Evolutionary conservation across 768 basidiomycete species (phyloP), one percentile per base, ranked within the genome.

Genomic region (Tricholoma furcatifolium): DNA sequence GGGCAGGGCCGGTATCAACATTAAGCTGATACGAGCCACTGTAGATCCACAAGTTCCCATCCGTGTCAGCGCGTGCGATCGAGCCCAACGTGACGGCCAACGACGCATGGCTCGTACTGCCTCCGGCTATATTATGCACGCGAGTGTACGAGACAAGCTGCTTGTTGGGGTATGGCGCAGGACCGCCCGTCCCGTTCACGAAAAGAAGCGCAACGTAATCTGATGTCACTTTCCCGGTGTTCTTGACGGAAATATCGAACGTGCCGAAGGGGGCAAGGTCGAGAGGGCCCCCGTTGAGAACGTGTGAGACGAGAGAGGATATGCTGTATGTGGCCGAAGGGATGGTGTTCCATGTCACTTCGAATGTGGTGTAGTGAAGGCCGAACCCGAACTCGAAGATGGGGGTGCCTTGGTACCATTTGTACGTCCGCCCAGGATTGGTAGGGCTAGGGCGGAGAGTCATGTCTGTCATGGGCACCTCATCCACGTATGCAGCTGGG

Each of bases 401-500:
- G n/a, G 80, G 75, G 14, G 70, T 70, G 12, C 73, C 79, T 20
- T 68, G 71, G 67, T 74, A 82, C 81, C 81, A 84, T 56, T 75
- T 80, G 66, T 83, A 83, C 8, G 81, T 82, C 31, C 81, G 73
- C 10, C 81, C 81, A 0, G 82, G 81, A 56, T 74, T 79, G 43
- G 69, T 70, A 27, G 65, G 57, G 58, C 70, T 75, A 6, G 81
- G 78, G 18, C 77, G 80, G 34, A 83, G 64, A 2, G 62, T 69
- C 81, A 84, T 84, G 65, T 84, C 77, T 5, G 81, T 82, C 81
- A 83, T 82, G 1, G 70, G 70, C 15, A 83, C 70, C 56, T 76
- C 66, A 49, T 74, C 61, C 14, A 74, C 69, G 61, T 78, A 83
- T 54, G 61, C 68, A 12, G 74, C 72, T 9, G 79, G 78, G 60